Percentiles rank a stretch among this genome's conserved stretches.
These are phyloP conservation scores for Kwoniella newhampshirensis DNA, from an alignment of 768 basidiomycete species.

Conservation along the genomic window DNA sequence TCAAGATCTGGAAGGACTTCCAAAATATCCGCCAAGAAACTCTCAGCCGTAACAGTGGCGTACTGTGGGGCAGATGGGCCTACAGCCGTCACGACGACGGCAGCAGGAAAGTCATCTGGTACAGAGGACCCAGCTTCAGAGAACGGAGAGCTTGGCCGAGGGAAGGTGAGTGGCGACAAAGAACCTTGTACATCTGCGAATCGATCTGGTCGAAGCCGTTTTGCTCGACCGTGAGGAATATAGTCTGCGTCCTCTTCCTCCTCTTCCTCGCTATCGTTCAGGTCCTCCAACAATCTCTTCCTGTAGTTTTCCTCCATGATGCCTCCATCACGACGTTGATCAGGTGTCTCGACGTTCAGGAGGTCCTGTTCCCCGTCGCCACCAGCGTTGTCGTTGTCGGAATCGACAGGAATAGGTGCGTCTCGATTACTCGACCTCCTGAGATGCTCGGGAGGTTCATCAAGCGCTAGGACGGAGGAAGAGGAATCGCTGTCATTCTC, in stretches of 20 bases:
- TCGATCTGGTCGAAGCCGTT: too few relatives aligned
- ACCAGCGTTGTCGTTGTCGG: constrained; percentile 2
- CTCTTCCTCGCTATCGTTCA: background rate
- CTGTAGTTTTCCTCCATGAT: background rate
- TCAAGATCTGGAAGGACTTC: constrained; percentile 39
- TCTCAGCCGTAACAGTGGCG: too few relatives aligned
- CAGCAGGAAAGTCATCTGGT: too few relatives aligned
- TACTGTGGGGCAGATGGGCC: too few relatives aligned
- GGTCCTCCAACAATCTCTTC: background rate
- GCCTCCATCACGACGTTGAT: background rate
- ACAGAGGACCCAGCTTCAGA: too few relatives aligned
- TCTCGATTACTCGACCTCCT: constrained; percentile 10
- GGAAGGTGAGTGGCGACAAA: too few relatives aligned
- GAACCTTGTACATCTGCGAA: too few relatives aligned
- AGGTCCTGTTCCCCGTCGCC: background rate
- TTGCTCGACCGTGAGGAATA: too few relatives aligned
- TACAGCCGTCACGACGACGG: too few relatives aligned
- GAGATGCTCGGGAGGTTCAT: constrained; percentile 14
- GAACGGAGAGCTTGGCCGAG: too few relatives aligned
- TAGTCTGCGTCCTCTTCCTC: too few relatives aligned
- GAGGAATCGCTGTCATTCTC: background rate
- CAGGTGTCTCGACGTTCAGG: background rate
- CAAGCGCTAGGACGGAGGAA: constrained; percentile 8
- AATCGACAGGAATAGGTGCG: constrained; percentile 14
- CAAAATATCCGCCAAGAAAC: constrained; percentile 21